phyloP scores from a whole-genome alignment of 2,329 filamentous ascomycete genomes.

The Sordariomycetes sp. region DNA sequence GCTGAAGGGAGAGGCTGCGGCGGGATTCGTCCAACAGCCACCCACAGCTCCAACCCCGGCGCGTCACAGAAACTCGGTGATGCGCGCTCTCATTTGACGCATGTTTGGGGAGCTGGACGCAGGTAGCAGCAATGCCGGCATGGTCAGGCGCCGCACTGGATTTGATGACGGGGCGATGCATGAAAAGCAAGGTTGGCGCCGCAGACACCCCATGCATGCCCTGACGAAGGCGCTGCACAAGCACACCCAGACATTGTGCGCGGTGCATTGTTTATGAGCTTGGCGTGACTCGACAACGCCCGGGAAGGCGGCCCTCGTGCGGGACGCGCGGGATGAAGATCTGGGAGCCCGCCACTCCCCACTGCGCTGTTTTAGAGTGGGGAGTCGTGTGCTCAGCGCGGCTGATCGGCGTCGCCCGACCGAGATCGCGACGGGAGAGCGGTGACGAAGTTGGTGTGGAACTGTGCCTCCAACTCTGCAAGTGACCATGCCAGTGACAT shows the following conservation, averaged over 20 bases:
- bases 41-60: background rate
- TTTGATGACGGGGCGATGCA: background rate
- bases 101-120: background rate
- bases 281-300: background rate
- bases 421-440: background rate
- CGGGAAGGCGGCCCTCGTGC: background rate
- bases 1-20: background rate
- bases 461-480: background rate
- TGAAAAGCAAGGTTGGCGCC: background rate
- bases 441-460: background rate
- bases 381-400: background rate
- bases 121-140: background rate
- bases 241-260: background rate
- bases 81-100: background rate
- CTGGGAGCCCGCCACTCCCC: background rate
- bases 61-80: background rate
- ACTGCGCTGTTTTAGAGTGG: background rate
- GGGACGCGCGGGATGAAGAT: background rate
- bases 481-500: background rate
- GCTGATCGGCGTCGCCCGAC: background rate
- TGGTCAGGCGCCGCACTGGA: background rate
- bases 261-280: background rate
- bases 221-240: background rate
- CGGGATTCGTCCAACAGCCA: background rate
- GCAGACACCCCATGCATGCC: no score